A percentile compares a stretch with the other conserved stretches of the same genome.
These are phyloP conservation scores for Aegilops bicornis DNA, from an alignment of 176 grass and related monocot genomes.

Conservation along the genomic window DNA sequence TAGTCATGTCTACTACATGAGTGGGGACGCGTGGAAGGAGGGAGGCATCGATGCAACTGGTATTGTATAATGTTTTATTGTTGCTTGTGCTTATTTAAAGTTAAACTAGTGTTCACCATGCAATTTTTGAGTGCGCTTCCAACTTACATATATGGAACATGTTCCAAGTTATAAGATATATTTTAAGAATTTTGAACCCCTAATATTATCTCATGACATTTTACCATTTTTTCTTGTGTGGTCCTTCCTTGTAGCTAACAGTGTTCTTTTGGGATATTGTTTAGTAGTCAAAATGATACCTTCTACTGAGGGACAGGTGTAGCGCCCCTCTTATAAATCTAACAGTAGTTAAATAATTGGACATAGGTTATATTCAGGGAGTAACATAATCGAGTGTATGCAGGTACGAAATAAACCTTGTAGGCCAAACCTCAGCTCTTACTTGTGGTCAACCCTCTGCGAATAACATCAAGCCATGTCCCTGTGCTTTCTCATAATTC, in stretches of 20 bases:
- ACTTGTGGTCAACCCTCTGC: background rate
- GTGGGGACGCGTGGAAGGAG: constrained; percentile 98
- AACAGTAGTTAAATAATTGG: background rate
- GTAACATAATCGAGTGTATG: constrained; percentile 17
- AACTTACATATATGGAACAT: constrained; percentile 10
- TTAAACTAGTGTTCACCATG: constrained; percentile 10
- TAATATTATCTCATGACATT: background rate
- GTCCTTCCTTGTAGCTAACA: constrained; percentile 9
- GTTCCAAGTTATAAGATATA: background rate
- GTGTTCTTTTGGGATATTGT: background rate
- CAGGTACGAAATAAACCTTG: background rate
- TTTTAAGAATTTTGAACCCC: background rate
- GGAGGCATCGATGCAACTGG: constrained; percentile 98
- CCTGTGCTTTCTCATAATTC: constrained; percentile 16
- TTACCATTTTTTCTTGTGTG: constrained; percentile 2
- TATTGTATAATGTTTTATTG: constrained; percentile 31
- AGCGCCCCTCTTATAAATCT: background rate
- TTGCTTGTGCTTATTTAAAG: constrained; percentile 16
- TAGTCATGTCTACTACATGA: constrained; percentile 97
- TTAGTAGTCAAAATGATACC: background rate
- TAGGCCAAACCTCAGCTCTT: background rate
- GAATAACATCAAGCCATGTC: constrained; percentile 8
- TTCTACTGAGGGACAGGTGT: constrained; percentile 11
- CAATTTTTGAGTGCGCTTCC: background rate
- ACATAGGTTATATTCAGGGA: constrained; percentile 2